Evolutionary conservation across 2,329 filamentous ascomycete species (phyloP).

Genomic region (Exophiala oligosperma): DNA sequence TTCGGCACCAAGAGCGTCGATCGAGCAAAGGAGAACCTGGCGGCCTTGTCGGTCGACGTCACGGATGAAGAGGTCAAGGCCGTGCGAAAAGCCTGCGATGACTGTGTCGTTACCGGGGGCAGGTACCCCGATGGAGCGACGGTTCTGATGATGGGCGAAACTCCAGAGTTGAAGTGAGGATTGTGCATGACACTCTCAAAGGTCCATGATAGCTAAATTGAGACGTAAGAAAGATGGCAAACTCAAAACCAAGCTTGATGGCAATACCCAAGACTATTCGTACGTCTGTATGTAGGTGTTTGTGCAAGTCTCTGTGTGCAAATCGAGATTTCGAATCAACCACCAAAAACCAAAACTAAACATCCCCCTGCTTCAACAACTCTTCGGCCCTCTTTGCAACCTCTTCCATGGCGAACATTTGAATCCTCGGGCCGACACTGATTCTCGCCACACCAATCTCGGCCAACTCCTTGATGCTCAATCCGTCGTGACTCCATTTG

Average conservation of each 20-base stretch:
- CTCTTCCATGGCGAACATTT: slow-evolving; percentile 6
- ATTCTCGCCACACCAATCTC: slow-evolving; percentile 56
- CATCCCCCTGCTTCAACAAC: slow-evolving; percentile 2
- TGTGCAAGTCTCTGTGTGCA: no score
- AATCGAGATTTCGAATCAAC: no score
- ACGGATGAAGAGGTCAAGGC: slow-evolving; percentile 33
- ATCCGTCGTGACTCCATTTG: slow-evolving; percentile 35
- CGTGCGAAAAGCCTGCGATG: slow-evolving; percentile 31
- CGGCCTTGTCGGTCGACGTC: slow-evolving; percentile 29
- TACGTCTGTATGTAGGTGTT: no score
- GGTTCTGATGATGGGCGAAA: slow-evolving; percentile 1
- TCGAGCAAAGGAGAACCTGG: slow-evolving; percentile 35
- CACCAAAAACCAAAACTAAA: neutral
- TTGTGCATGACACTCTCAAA: no score
- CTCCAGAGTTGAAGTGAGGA: slow-evolving; percentile 4
- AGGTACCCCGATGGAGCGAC: slow-evolving; percentile 17
- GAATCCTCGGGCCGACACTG: slow-evolving; percentile 51
- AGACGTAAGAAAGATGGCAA: no score
- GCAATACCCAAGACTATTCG: no score
- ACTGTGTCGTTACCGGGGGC: slow-evolving; percentile 11
- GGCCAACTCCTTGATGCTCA: slow-evolving; percentile 48
- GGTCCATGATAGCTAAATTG: no score
- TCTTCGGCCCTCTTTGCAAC: slow-evolving; percentile 5
- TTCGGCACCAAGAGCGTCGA: slow-evolving; percentile 32
- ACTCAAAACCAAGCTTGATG: no score